These are phyloP conservation scores for Sherardia arvensis DNA, from an alignment of 257 asterid genomes.

Conservation along the genomic window DNA sequence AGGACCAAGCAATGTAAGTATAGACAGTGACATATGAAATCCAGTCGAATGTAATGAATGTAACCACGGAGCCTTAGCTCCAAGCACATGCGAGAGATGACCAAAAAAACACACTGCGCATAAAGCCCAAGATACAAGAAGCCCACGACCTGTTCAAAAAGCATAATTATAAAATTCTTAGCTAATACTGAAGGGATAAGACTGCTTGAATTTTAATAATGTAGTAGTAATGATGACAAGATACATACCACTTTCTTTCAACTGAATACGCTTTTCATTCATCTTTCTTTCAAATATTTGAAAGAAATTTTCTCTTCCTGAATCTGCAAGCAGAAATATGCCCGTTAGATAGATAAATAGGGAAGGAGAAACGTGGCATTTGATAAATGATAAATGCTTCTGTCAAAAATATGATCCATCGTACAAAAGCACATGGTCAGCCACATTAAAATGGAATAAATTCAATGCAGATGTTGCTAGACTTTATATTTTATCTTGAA, in stretches of 20 bases:
- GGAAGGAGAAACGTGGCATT: background rate
- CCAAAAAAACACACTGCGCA: constrained; percentile 91
- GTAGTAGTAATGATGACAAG: constrained; percentile 11
- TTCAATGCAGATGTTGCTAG: background rate
- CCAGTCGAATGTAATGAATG: constrained; percentile 93
- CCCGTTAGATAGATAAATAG: background rate
- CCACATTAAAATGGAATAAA: background rate
- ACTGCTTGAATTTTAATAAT: constrained; percentile 2
- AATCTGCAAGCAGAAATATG: constrained; percentile 52
- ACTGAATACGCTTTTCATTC: constrained; percentile 57
- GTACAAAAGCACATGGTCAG: background rate
- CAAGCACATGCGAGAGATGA: constrained; percentile 84
- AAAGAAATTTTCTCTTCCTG: constrained; percentile 57
- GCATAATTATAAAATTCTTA: background rate
- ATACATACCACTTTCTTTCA: constrained; percentile 73
- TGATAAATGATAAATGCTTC: background rate
- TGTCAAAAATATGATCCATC: background rate
- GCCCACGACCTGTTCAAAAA: constrained; percentile 81
- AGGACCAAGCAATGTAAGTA: constrained; percentile 85
- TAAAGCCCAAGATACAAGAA: constrained; percentile 88
- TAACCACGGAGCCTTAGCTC: constrained; percentile 90
- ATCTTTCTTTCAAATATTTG: constrained; percentile 87
- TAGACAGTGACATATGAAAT: constrained; percentile 78
- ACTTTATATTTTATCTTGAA: no score
- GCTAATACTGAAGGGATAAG: background rate